Base-by-base conservation (phyloP, 1,139 yeast species). In the Torulaspora globosa region DNA sequence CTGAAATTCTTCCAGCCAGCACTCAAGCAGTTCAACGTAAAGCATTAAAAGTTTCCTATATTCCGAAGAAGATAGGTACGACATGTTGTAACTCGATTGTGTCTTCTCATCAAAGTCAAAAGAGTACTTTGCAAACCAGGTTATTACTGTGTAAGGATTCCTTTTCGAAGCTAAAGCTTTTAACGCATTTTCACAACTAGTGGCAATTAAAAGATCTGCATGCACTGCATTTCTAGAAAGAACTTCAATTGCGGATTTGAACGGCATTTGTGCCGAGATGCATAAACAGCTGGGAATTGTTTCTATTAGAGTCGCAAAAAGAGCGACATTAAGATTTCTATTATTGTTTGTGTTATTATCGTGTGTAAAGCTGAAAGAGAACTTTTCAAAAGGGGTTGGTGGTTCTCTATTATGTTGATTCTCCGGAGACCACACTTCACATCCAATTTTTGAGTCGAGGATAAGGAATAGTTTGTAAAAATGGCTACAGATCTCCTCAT, bases 141-240 rank as follows among this genome's bases (percentile, higher is more conserved):
- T 82, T 38, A 89, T 76, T 41, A 89, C 71, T 3, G 78, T 74
- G 46, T 84, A 78, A 0, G 96, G 88, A 54, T 86, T 86, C 52
- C 77, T 79, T 43, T 79, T 78, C 2, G 81, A 71, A 1, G 94
- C 90, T 36, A 88, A 67, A 27, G 75, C 72, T 53, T 78, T 82
- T 47, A 90, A 70, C 1, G 95, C 79, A 33, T 69, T 70, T 10
- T 80, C 70, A 1, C 94, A 77, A 28, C 90, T 82, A 21, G 70
- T 68, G 0, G 92, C 74, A 11, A 90, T 80, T 12, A 75, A 69
- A 10, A 69, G 67, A 56, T 84, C 82, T 1, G 75, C 70, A 64
- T 89, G 95, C 3, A 83, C 79, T 1, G 89, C 78, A 59, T 88
- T 88, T 50, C 90, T 72, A 28, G 90, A 81, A 26, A 90, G 68